These are phyloP conservation scores for Pestalotiopsis sp. DNA, from an alignment of 2,329 filamentous ascomycete species.

Conservation along the genomic window DNA sequence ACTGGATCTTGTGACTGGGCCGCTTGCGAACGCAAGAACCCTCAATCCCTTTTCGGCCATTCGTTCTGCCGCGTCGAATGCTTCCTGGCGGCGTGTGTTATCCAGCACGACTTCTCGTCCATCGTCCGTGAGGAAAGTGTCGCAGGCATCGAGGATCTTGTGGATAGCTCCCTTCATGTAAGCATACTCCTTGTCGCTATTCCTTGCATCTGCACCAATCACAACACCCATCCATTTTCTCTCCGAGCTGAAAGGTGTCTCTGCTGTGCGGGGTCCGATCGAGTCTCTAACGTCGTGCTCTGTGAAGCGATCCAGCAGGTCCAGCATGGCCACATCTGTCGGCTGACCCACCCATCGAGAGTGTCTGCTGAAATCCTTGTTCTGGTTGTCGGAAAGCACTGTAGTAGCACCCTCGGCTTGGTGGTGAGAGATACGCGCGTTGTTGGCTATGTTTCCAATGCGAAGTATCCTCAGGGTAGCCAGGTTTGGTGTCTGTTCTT, in stretches of 20 bases:
- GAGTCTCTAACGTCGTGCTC: slow-evolving; percentile 90
- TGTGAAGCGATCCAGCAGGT: slow-evolving; percentile 86
- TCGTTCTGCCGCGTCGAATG: slow-evolving; percentile 75
- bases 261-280: slow-evolving; percentile 78
- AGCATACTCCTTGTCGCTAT: slow-evolving; percentile 73
- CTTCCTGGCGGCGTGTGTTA: slow-evolving; percentile 72
- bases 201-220: slow-evolving; percentile 64
- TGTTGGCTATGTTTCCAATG: slow-evolving; percentile 96
- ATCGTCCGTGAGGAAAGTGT: slow-evolving; percentile 85
- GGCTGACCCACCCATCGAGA: slow-evolving; percentile 97
- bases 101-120: slow-evolving; percentile 88
- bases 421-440: slow-evolving; percentile 77
- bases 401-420: slow-evolving; percentile 64
- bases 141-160: slow-evolving; percentile 81
- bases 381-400: slow-evolving; percentile 82
- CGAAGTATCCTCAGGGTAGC: slow-evolving; percentile 81
- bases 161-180: slow-evolving; percentile 97
- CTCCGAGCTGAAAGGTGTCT: slow-evolving; percentile 95
- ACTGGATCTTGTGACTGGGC: slow-evolving; percentile 57
- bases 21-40: slow-evolving; percentile 92
- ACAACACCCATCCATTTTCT: slow-evolving; percentile 99
- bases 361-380: slow-evolving; percentile 63
- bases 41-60: slow-evolving; percentile 91
- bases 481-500: slow-evolving; percentile 65
- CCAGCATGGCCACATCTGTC: slow-evolving; percentile 95